Percentiles rank a stretch among this genome's conserved stretches.
Conservation (phyloP, 2,329 filamentous ascomycete species). For the Fonsecaea pedrosoi region DNA sequence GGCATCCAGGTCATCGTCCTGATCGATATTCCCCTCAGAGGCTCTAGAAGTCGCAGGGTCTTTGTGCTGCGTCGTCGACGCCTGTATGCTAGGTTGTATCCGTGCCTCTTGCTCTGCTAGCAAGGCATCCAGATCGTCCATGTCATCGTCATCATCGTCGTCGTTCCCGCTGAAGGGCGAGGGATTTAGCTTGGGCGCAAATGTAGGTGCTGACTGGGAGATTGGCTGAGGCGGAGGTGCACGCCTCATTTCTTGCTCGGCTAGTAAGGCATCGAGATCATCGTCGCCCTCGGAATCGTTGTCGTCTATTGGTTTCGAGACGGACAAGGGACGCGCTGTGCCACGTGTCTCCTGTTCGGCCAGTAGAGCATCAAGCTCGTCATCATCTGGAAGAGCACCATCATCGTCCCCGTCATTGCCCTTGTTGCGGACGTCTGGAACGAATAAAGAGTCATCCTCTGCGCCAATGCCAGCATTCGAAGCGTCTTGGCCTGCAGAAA, state of each 20-base stretch:
- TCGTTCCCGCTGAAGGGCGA: conserved; percentile 26
- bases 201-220: not conserved
- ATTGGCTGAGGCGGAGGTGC: conserved; percentile 1
- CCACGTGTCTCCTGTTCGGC: conserved; percentile 30
- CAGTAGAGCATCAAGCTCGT: conserved; percentile 36
- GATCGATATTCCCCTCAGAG: not conserved
- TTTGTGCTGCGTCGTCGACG: not conserved
- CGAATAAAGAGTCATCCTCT: conserved; percentile 32
- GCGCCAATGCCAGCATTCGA: not conserved
- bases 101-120: conserved; percentile 32
- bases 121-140: conserved; percentile 28
- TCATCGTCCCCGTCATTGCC: not conserved
- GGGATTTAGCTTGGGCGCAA: conserved; percentile 8
- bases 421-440: conserved; percentile 19
- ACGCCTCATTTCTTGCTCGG: conserved; percentile 36
- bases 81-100: not conserved
- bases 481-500: conserved; percentile 11
- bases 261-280: conserved; percentile 40
- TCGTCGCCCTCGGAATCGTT: conserved; percentile 39
- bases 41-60: not conserved
- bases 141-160: conserved; percentile 16
- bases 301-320: conserved; percentile 14
- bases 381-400: conserved; percentile 29
- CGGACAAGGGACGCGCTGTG: not conserved
- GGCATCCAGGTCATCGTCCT: conserved; percentile 24